Conservation (phyloP, 345 rosid species). For the Raphanus raphanistrum region DNA sequence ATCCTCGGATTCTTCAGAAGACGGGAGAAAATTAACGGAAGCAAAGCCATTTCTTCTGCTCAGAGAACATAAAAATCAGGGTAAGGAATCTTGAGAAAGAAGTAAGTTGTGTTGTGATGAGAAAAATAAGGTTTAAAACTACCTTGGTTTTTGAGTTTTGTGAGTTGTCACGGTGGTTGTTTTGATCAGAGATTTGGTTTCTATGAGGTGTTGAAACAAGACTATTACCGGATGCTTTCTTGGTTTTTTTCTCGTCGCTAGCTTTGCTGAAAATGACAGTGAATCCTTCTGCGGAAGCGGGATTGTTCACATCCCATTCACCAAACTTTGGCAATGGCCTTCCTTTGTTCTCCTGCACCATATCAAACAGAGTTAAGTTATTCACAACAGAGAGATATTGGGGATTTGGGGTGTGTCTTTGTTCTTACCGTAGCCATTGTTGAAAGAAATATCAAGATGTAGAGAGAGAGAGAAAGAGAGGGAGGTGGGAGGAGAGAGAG, state of each 20-base stretch:
- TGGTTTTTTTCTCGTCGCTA: conserved; percentile 57
- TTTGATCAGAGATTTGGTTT: conserved; percentile 13
- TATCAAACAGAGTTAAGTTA: not conserved
- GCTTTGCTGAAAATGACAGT: conserved; percentile 65
- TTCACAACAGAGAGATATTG: not conserved
- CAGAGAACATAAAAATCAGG: conserved; percentile 2
- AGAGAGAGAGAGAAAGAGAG: not conserved
- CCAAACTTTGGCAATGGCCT: conserved; percentile 58
- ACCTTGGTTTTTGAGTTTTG: conserved; percentile 34
- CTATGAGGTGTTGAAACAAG: conserved; percentile 26
- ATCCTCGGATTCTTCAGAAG: not conserved
- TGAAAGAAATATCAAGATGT: not conserved
- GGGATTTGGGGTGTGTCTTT: not conserved
- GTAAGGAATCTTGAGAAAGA: conserved; percentile 19
- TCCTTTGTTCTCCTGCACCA: conserved; percentile 30
- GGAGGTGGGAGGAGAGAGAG: not conserved
- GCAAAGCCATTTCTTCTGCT: conserved; percentile 43
- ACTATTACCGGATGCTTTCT: conserved; percentile 34
- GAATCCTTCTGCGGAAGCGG: conserved; percentile 60
- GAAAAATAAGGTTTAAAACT: not conserved
- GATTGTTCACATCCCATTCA: conserved; percentile 64
- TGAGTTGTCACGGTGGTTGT: conserved; percentile 10
- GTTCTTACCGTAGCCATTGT: not conserved
- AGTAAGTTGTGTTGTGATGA: not conserved
- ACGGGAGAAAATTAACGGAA: conserved; percentile 21